A percentile compares a stretch with the other conserved stretches of the same genome.
These are phyloP conservation scores for Dalechampia spathulata DNA, from an alignment of 441 rosid genomes.

Conservation along the genomic window DNA sequence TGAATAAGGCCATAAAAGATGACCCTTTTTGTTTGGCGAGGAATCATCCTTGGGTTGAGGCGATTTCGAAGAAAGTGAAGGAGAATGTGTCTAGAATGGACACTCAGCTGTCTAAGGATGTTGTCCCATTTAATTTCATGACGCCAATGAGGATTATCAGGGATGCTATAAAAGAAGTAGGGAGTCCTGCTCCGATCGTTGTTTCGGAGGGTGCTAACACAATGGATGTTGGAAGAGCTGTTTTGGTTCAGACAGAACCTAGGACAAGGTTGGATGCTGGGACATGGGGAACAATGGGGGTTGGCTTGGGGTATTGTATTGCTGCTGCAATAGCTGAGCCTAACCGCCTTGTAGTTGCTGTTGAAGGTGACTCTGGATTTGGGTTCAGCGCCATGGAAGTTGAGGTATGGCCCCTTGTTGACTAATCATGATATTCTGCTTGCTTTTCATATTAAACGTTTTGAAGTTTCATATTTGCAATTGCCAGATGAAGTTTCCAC, in stretches of 20 bases:
- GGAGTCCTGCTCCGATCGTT: constrained; percentile 79
- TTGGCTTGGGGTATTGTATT: constrained; percentile 92
- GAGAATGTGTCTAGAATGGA: constrained; percentile 79
- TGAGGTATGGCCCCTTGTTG: constrained; percentile 50
- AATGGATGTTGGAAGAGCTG: constrained; percentile 93
- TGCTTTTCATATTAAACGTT: too few species aligned
- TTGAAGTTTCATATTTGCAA: too few species aligned
- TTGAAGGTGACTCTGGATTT: constrained; percentile 98
- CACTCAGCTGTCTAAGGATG: constrained; percentile 70
- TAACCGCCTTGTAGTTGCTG: constrained; percentile 74
- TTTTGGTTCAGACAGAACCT: constrained; percentile 88
- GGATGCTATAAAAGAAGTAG: constrained; percentile 56
- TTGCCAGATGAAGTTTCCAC: too few species aligned
- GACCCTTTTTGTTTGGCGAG: constrained; percentile 80
- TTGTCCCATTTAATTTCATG: constrained; percentile 81
- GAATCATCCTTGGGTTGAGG: constrained; percentile 75
- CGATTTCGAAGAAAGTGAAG: constrained; percentile 50
- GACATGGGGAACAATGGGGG: constrained; percentile 99
- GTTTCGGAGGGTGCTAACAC: constrained; percentile 96
- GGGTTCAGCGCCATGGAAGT: constrained; percentile 97
- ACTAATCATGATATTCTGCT: background rate
- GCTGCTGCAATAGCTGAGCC: constrained; percentile 94
- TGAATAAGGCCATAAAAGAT: constrained; percentile 76
- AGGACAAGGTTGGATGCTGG: constrained; percentile 98
- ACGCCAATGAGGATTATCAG: constrained; percentile 93